Evolutionary conservation across 2,329 filamentous ascomycete genomes (phyloP), one percentile per base, ranked within the genome.

Genomic region (Magnaporthiopsis incrustans): DNA sequence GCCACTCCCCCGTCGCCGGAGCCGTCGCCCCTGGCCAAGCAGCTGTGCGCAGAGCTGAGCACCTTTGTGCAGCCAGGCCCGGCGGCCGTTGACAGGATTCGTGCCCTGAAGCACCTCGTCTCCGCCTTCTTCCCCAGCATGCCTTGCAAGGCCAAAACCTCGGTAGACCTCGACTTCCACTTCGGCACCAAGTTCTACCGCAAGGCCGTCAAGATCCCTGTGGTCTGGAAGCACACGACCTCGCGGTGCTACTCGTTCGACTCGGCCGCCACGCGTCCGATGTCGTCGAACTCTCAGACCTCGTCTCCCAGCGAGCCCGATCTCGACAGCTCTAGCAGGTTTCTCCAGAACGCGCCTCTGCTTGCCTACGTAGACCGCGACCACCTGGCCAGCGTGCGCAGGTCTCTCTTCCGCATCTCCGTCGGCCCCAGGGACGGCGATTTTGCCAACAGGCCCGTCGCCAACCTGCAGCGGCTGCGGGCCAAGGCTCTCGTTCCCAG

Each of bases 281-380:
- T 70, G 65, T 72, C 67, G 68, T 78, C 67, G 59, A 76, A 71
- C 12, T 63, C 61, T 27, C 53, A 58, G 14, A 11, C 44, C 27
- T 58, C 61, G 2, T 22, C 26, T n/a, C n/a, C 53, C 26, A 62
- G 57, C 57, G 12, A 65, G 67, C 62, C 69, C 14, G 67, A 69
- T 3, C 26, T 22, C 6, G n/a, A 27, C 26, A 57, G 66, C 2
- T 63, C 73, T 66, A 64, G n/a, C 64, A 61, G 30, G 12, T 50
- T 53, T 22, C 59, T 38, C 33, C 60, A 57, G 62, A 61, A 62
- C 44, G 66, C 70, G 53, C 77, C 78, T 1, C 66, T 79, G 1
- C 64, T 82, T 4, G 79, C 77, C 33, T 86, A 83, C 67, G 69
- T 85, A 61, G 80, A 79, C 68, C 78, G 80, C 66, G 71, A 71